Conservation (phyloP, 176 grass and related monocot species). For the Carex kokanica region DNA sequence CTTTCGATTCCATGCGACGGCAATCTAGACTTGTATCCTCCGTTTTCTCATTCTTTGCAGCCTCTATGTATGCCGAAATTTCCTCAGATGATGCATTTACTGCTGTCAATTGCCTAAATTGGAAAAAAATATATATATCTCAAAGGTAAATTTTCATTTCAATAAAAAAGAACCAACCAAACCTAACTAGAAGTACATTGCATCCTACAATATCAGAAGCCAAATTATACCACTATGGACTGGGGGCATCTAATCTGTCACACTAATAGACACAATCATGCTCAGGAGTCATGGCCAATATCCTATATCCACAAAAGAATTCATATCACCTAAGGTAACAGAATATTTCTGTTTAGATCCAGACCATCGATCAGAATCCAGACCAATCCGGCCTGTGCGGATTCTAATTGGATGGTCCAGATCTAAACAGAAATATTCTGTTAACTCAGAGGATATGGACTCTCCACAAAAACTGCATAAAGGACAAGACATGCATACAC, state of each 20-base stretch:
- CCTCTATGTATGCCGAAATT: conserved; percentile 74
- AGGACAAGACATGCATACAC: neutral
- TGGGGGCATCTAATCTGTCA: neutral
- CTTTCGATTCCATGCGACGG: conserved; percentile 44
- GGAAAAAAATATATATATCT: conserved; percentile 33
- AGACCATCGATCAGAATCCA: no score
- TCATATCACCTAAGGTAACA: no score
- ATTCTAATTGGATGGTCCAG: no score
- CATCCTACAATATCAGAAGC: neutral
- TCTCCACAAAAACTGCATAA: neutral
- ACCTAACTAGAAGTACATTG: neutral
- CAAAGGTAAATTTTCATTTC: conserved; percentile 13
- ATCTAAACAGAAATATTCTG: no score
- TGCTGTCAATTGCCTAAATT: conserved; percentile 75
- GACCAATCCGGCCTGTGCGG: no score
- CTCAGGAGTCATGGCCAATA: neutral
- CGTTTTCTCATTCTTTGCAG: conserved; percentile 38
- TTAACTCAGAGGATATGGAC: no score
- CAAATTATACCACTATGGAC: neutral
- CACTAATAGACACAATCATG: neutral
- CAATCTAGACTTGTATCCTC: conserved; percentile 43
- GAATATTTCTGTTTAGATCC: no score
- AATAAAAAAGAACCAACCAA: conserved; percentile 4
- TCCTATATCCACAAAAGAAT: neutral
- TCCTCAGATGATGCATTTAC: conserved; percentile 95